phyloP scores from a whole-genome alignment of 345 rosid species.

The Theobroma cacao region DNA sequence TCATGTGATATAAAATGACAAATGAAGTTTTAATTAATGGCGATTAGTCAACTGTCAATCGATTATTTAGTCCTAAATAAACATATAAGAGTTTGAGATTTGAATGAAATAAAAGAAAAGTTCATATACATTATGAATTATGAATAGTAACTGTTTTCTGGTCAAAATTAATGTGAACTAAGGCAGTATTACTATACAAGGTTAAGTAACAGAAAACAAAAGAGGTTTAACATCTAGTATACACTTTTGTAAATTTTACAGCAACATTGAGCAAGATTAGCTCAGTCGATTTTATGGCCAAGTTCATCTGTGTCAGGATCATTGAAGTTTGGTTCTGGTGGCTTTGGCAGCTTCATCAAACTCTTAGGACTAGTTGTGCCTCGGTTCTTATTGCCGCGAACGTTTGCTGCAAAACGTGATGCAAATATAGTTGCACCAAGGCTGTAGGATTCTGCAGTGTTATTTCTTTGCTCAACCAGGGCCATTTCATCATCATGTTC shows the following conservation, averaged over 20 bases:
- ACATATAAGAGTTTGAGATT: too few species aligned
- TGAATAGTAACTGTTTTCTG: too few species aligned
- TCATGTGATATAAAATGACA: too few species aligned
- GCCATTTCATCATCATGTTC: slow-evolving; percentile 30
- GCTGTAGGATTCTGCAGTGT: slow-evolving; percentile 26
- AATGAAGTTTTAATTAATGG: too few species aligned
- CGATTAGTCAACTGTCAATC: too few species aligned
- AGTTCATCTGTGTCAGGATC: slow-evolving; percentile 7
- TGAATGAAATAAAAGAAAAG: too few species aligned
- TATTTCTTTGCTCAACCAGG: slow-evolving; percentile 17
- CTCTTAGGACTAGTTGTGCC: slow-evolving; percentile 21
- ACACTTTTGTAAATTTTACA: background rate
- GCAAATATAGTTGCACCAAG: slow-evolving; percentile 68
- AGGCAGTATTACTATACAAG: too few species aligned
- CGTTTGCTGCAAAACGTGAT: slow-evolving; percentile 75
- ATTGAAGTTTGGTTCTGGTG: slow-evolving; percentile 75
- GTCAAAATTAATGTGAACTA: too few species aligned
- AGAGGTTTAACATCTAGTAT: background rate
- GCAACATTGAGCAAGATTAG: background rate
- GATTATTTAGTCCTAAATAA: too few species aligned
- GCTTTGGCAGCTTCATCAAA: slow-evolving; percentile 63
- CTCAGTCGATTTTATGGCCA: background rate
- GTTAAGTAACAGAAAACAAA: background rate
- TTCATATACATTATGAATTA: too few species aligned
- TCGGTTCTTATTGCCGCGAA: slow-evolving; percentile 42